Conservation (phyloP, 169 alveolate genomes). For the Cryptosporidium meleagridis region DNA sequence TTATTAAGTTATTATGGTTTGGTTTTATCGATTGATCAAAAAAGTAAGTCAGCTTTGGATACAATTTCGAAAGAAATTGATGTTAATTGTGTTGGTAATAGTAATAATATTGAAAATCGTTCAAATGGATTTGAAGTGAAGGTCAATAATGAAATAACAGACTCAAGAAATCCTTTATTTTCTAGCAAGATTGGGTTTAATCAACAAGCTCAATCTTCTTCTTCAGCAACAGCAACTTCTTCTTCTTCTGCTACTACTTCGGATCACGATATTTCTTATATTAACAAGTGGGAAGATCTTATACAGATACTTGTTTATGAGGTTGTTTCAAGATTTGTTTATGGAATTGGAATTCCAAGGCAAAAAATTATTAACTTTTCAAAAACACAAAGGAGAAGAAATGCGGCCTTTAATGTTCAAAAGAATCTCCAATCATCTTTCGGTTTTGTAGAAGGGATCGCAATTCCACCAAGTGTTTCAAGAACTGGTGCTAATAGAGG, state of each 20-base stretch:
- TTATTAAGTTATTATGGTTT: slow-evolving; percentile 51
- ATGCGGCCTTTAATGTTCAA: background rate
- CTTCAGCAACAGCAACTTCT: background rate
- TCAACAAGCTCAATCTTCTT: background rate
- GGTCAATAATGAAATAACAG: too few species aligned
- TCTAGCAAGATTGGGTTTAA: background rate
- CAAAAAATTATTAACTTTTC: slow-evolving; percentile 22
- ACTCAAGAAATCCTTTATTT: slow-evolving; percentile 13
- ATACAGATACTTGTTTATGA: slow-evolving; percentile 45
- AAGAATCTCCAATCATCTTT: background rate
- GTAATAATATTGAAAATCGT: too few species aligned
- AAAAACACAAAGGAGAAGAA: background rate
- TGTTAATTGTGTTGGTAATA: too few species aligned
- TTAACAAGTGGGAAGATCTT: slow-evolving; percentile 51
- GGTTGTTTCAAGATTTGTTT: slow-evolving; percentile 29
- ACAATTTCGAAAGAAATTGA: background rate
- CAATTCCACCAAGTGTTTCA: background rate
- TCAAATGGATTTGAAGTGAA: too few species aligned
- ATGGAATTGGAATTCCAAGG: slow-evolving; percentile 65
- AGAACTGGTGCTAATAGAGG: background rate
- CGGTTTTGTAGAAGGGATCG: background rate
- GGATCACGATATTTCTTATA: slow-evolving; percentile 36
- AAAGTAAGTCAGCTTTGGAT: background rate
- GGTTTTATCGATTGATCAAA: background rate
- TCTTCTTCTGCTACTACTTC: background rate